Base-by-base conservation (phyloP, 208 protist species). In the Crithidia thermophila region DNA sequence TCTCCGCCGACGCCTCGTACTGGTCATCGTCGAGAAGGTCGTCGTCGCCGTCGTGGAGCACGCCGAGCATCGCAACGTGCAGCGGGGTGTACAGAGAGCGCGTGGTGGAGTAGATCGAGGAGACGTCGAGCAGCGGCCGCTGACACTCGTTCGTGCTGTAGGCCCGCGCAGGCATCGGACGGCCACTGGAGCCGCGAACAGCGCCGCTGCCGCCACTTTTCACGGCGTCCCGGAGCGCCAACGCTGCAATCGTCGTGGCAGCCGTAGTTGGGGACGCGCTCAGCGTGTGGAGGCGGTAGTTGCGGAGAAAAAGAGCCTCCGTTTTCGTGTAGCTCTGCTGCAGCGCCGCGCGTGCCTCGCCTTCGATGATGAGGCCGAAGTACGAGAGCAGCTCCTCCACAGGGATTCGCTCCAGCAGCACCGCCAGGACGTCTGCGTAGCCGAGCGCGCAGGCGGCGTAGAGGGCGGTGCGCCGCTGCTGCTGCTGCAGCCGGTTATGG, bases 351-450 rank as follows among this genome's bases (percentile, higher is more conserved):
- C 69, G 62, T 9, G 66, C 55, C 36, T 88, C 82, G 7, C 61
- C 57, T 40, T 76, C 72, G 13, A 82, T 69, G 14, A 64, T 11
- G 20, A 94, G 30, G 6, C 78, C 75, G 72, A 91, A 94, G 27
- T 80, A 57, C 18, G 64, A 80, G 9, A 94, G 67, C 9, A 91
- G 11, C 62, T 94, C 88, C 66, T 83, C 68, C 28, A 87, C 59
- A 3, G 75, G 68, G 21, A 90, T 84, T 23, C 85, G 86, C 76
- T 92, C 79, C 20, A 91, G 78, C 28, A 94, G 61, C 14, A 88
- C 84, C 39, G 83, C 84, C 21, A 94, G 57, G 27, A 92, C 77
- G 9, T 87, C 77, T 18, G 49, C 62, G 63, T 94, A 94, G 31
- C 88, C 88, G 0, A 94, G 74, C 7, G 84, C 80, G 25, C 82